Base-by-base conservation (phyloP, 2,329 filamentous ascomycete genomes). In the Lecanicillium sp. region DNA sequence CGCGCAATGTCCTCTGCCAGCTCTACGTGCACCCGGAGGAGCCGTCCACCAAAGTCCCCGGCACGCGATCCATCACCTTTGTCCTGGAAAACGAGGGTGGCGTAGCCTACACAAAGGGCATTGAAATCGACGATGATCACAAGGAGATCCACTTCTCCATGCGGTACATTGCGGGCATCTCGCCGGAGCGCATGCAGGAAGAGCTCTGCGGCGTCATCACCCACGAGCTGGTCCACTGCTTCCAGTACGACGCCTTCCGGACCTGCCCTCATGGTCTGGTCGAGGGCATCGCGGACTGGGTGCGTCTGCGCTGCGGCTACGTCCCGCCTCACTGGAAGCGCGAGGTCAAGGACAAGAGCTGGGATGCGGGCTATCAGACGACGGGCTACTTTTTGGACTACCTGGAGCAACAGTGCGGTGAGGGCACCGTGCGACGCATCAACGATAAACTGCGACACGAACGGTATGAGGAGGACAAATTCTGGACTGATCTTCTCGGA, bases 221-320 rank as follows among this genome's bases (percentile, higher is more conserved):
- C 2, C 91, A 97, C 63, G 91, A 97, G 67, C 83, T 96, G 52
- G 91, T 97, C 12, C 93, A 97, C 69, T 96, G 90, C 68, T 94
- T 86, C 68, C 91, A 97, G 66, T 86, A 87, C 67, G 84, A 88
- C 57, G 85, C 74, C 2, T 70, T 58, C 17, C 74, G 73, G 2
- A 70, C 69, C 4, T 79, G 81, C 36, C 86, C 86, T 0, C 84
- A 84, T 1, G 93, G 93, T 0, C 67, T 97, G 39, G 84, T 95
- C 48, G 91, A 97, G 66, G 91, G 91, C 1, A 81, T 97, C 45
- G 91, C 91, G 17, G 93, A 97, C 67, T 97, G 88, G 79, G 90
- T 97, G 20, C 78, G 91, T 2, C 69, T 97, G 52, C 81, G 80
- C 54, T 83, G 83, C 42, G 78, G 77, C 0, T 74, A 94, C 23